Evolutionary conservation across 805 yeast species (phyloP).

Genomic region (Danielozyma ontarioensis): DNA sequence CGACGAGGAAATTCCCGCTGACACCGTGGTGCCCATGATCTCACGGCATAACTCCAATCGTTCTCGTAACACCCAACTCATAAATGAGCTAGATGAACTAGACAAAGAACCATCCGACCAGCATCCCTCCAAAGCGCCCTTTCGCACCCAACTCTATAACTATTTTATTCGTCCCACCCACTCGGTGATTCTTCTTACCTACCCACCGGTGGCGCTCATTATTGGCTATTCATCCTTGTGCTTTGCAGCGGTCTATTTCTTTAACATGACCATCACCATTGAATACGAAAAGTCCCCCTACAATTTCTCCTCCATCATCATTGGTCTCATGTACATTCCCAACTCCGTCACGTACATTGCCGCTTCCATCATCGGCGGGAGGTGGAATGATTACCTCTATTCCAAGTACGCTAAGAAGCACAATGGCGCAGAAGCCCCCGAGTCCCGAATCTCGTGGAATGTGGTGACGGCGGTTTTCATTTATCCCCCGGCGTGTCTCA

Average conservation of each 20-base stretch:
- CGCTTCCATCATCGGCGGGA: conserved; percentile 78
- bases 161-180: conserved; percentile 55
- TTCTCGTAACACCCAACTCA: not conserved
- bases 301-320: conserved; percentile 56
- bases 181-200: conserved; percentile 53
- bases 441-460: conserved; percentile 73
- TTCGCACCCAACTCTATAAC: conserved; percentile 25
- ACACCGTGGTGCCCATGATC: not conserved
- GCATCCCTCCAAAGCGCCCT: too few species aligned
- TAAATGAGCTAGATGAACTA: too few species aligned
- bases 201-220: conserved; percentile 72
- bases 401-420: conserved; percentile 46
- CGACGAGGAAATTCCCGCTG: too few species aligned
- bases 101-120: too few species aligned
- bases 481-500: conserved; percentile 60
- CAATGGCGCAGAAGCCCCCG: conserved; percentile 67
- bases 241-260: conserved; percentile 64
- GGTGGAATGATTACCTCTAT: conserved; percentile 65
- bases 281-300: conserved; percentile 63
- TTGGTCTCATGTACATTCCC: conserved; percentile 78
- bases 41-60: not conserved
- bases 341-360: conserved; percentile 72
- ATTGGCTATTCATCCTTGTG: conserved; percentile 65
- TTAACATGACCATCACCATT: conserved; percentile 68
- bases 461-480: conserved; percentile 58